Evolutionary conservation across 2,329 filamentous ascomycete species (phyloP), one percentile per base, ranked within the genome.

Genomic region (Epichloe scottii): DNA sequence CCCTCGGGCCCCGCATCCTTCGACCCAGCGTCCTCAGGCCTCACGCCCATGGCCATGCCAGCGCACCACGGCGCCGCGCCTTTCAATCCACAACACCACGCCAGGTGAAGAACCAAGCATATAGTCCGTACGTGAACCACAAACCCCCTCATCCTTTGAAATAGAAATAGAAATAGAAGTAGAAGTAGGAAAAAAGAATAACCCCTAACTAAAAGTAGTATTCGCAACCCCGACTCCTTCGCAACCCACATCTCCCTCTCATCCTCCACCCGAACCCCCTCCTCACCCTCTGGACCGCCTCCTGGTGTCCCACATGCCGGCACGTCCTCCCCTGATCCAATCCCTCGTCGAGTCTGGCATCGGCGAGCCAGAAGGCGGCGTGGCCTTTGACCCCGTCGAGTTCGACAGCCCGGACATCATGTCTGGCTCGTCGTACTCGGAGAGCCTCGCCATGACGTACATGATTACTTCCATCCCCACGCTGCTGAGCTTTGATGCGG

Each of bases 231-330:
- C 44, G 70, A 75, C 57, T 72, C 78, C 55, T 74, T 82, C 62
- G 63, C 73, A 59, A 77, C 73, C 17, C 76, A 79, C 64, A 70
- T 78, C 51, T 68, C 75, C n/a, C 67, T 79, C 48, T 77, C 75
- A 3, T 71, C 74, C 2, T 76, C 76, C 5, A 68, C 76, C 5
- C 69, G 73, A 72, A 65, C 3, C 78, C 79, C 2, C 72, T 82
- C n/a, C 60, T 82, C 51, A 81, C 78, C 1, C 66, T 82, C 40
- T 83, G 78, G 79, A 79, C 77, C 0, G 71, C 78, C 0, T 76
- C 75, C 7, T 81, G 73, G 67, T 82, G 79, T 61, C 64, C 71
- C 4, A 75, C 76, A 15, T 82, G 79, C 62, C 70, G 68, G 44
- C 61, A 64, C 34, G 69, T 81, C 23, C 65, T 66, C 4, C 78